Percentiles rank a stretch among this genome's conserved stretches.
phyloP scores from a whole-genome alignment of 2,329 filamentous ascomycete genomes.

The Nothophoma quercina region DNA sequence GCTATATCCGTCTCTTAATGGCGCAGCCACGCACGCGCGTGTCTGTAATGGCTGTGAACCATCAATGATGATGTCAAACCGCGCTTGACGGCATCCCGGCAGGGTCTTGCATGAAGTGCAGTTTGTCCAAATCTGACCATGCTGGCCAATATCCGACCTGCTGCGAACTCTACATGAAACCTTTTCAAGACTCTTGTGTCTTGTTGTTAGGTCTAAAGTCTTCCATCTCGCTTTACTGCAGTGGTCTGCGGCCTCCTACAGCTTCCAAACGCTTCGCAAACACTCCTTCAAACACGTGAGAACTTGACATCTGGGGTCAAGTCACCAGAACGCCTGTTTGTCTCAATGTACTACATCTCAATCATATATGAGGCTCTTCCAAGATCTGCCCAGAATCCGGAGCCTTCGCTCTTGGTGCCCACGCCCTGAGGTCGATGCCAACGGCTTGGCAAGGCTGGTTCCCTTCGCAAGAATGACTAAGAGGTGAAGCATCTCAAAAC shows the following conservation, averaged over 20 bases:
- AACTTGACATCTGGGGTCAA: neutral
- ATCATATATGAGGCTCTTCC: neutral
- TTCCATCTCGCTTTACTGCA: neutral
- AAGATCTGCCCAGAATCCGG: neutral
- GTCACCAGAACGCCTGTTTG: neutral
- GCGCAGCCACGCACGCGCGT: slow-evolving; percentile 18
- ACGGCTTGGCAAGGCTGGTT: too few relatives aligned
- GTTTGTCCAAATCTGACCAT: neutral
- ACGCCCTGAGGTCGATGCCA: too few relatives aligned
- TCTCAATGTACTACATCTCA: neutral
- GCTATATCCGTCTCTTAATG: slow-evolving; percentile 1
- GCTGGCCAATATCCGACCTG: neutral
- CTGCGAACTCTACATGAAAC: neutral
- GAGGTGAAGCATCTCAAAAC: too few relatives aligned
- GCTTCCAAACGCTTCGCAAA: slow-evolving; percentile 31
- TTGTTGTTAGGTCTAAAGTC: neutral
- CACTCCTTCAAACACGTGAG: slow-evolving; percentile 21
- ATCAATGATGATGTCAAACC: slow-evolving; percentile 37
- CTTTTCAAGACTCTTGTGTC: neutral
- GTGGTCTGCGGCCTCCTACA: slow-evolving; percentile 4
- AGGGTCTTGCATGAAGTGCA: slow-evolving; percentile 3
- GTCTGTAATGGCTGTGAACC: slow-evolving; percentile 20
- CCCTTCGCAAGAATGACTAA: too few relatives aligned
- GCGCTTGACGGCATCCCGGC: slow-evolving; percentile 11
- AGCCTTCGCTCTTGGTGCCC: neutral